phyloP scores from a whole-genome alignment of 2,329 filamentous ascomycete species.

The Sporothrix protearum region DNA sequence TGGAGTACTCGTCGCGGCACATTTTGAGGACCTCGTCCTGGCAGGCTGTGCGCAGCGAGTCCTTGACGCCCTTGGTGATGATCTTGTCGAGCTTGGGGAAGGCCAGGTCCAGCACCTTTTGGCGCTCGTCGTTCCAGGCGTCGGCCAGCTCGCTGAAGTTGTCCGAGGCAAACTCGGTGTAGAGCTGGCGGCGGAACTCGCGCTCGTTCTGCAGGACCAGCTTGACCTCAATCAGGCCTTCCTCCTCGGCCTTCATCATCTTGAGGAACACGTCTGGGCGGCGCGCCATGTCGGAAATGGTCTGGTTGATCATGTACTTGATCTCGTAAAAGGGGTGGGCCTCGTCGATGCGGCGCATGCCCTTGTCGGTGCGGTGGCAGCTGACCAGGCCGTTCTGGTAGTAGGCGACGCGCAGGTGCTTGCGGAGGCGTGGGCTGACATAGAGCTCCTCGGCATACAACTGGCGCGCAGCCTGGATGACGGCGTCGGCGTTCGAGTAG shows the following conservation, averaged over 20 bases:
- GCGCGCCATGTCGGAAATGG: conserved; percentile 73
- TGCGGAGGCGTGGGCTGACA: conserved; percentile 82
- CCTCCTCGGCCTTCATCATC: conserved; percentile 96
- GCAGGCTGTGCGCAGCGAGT: conserved; percentile 87
- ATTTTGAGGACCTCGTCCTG: conserved; percentile 86
- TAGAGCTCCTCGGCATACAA: conserved; percentile 91
- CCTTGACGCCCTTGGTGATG: conserved; percentile 89
- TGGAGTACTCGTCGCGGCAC: conserved; percentile 83
- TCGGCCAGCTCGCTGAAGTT: conserved; percentile 94
- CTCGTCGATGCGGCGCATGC: conserved; percentile 87
- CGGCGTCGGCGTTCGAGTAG: conserved; percentile 70
- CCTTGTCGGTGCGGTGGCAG: conserved; percentile 89
- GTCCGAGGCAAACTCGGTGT: conserved; percentile 84
- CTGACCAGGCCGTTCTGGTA: conserved; percentile 82
- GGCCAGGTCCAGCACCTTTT: conserved; percentile 77
- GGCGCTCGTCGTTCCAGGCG: conserved; percentile 86
- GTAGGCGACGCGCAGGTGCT: conserved; percentile 76
- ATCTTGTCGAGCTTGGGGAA: conserved; percentile 77
- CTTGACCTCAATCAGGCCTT: conserved; percentile 83
- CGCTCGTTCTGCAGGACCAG: conserved; percentile 73
- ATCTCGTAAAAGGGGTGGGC: conserved; percentile 96
- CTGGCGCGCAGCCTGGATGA: conserved; percentile 74
- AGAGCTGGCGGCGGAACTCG: conserved; percentile 71
- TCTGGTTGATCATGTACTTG: conserved; percentile 91
- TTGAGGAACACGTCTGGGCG: conserved; percentile 88